Percentiles rank a stretch among this genome's conserved stretches.
Evolutionary conservation across 176 grass and related monocot genomes (phyloP).

Genomic region (Aechmea fasciata): DNA sequence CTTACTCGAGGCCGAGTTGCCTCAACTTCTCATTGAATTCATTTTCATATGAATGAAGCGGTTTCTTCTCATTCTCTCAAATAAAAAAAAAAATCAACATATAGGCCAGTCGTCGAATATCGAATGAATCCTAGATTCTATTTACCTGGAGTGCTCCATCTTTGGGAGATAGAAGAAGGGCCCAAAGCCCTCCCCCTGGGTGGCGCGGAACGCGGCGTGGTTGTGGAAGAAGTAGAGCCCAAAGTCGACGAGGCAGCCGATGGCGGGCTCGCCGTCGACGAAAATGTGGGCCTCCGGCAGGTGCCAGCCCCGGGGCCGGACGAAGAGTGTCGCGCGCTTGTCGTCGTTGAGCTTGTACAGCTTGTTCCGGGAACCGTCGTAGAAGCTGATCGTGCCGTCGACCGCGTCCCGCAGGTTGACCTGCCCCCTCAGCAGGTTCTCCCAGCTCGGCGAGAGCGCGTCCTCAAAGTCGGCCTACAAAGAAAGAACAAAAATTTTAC

Average conservation of each 20-base stretch:
- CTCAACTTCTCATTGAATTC: no score
- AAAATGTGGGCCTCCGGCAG: conserved; percentile 75
- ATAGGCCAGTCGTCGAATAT: no score
- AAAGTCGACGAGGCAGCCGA: conserved; percentile 81
- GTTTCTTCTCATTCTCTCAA: no score
- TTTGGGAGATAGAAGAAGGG: conserved; percentile 99
- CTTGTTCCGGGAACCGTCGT: conserved; percentile 36
- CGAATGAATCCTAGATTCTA: not conserved
- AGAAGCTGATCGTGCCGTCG: conserved; percentile 57
- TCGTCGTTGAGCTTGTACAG: conserved; percentile 42
- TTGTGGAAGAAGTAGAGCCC: conserved; percentile 99
- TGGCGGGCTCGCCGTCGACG: conserved; percentile 68
- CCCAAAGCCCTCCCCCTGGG: conserved; percentile 54
- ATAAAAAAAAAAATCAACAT: no score
- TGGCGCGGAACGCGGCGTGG: conserved; percentile 44
- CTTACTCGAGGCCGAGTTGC: no score
- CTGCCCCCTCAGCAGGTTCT: conserved; percentile 90
- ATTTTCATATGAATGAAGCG: no score
- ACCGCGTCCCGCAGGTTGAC: conserved; percentile 78
- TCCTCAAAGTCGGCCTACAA: conserved; percentile 90
- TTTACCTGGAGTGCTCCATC: conserved; percentile 83
- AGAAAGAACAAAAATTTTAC: not conserved
- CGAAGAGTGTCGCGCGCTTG: conserved; percentile 62
- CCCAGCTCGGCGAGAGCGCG: conserved; percentile 87
- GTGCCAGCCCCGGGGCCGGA: conserved; percentile 85